Conservation (phyloP, 805 yeast genomes). For the Candida coleopterorum region DNA sequence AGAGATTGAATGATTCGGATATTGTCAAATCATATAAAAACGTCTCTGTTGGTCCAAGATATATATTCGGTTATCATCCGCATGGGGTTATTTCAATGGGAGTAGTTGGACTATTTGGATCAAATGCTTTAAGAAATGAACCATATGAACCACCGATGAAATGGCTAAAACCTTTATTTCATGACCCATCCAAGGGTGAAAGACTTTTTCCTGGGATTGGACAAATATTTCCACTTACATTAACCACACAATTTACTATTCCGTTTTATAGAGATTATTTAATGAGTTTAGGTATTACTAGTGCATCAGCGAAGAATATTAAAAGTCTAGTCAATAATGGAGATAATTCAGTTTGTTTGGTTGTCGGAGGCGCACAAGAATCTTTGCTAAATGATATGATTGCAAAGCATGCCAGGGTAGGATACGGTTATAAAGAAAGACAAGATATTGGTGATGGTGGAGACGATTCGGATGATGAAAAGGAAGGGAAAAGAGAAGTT, state of each 20-base stretch:
- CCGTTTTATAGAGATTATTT: conserved; percentile 89
- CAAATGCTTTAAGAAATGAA: conserved; percentile 44
- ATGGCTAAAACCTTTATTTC: conserved; percentile 33
- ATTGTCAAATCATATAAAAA: conserved; percentile 13
- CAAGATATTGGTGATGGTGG: conserved; percentile 8
- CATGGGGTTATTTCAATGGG: conserved; percentile 96
- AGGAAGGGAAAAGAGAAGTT: conserved; percentile 29
- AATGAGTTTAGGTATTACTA: conserved; percentile 73
- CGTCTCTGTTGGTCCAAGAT: conserved; percentile 59
- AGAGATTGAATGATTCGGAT: conserved; percentile 31
- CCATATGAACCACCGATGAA: conserved; percentile 34
- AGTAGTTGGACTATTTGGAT: conserved; percentile 76
- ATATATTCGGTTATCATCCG: conserved; percentile 91
- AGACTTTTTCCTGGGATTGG: conserved; percentile 77
- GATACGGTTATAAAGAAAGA: conserved; percentile 26
- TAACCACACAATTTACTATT: conserved; percentile 73
- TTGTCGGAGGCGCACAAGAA: conserved; percentile 95
- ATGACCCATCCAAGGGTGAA: conserved; percentile 69
- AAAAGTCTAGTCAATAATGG: conserved; percentile 53
- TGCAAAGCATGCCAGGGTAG: conserved; percentile 26
- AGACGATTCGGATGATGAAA: conserved; percentile 10
- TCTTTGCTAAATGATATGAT: conserved; percentile 52
- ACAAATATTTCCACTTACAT: conserved; percentile 68
- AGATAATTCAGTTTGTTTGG: conserved; percentile 78
- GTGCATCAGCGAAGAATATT: conserved; percentile 76